These are phyloP conservation scores for Gossypium schwendimanii DNA, from an alignment of 441 rosid genomes.

Conservation along the genomic window DNA sequence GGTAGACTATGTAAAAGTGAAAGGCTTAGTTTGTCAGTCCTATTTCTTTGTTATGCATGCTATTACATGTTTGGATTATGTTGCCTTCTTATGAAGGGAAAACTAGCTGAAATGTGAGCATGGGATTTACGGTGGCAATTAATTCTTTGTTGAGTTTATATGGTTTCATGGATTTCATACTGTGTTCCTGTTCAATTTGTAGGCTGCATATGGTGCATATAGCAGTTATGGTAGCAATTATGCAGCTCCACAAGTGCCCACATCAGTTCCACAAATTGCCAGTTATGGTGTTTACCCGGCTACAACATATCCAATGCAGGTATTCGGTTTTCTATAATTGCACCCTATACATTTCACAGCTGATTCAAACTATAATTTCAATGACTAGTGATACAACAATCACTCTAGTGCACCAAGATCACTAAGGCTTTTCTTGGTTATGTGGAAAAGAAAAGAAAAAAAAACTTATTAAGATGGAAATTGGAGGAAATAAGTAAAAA, in stretches of 20 bases:
- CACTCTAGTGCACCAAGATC: not conserved
- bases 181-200: not conserved
- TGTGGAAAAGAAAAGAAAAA: too few species aligned
- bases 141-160: not conserved
- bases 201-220: conserved; percentile 79
- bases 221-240: conserved; percentile 61
- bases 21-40: not conserved
- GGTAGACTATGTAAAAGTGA: not conserved
- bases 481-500: too few species aligned
- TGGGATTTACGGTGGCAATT: not conserved
- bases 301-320: conserved; percentile 75
- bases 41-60: not conserved
- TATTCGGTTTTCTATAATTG: conserved; percentile 9
- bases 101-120: not conserved
- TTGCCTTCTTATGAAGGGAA: not conserved
- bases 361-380: not conserved
- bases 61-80: not conserved
- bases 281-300: conserved; percentile 77
- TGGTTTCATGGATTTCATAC: not conserved
- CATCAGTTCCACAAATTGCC: conserved; percentile 59
- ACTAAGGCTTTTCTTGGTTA: too few species aligned
- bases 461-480: too few species aligned
- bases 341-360: not conserved
- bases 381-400: not conserved
- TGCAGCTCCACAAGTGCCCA: conserved; percentile 54